Conservation (phyloP, 2,329 filamentous ascomycete species). For the Nemania bipapillata region DNA sequence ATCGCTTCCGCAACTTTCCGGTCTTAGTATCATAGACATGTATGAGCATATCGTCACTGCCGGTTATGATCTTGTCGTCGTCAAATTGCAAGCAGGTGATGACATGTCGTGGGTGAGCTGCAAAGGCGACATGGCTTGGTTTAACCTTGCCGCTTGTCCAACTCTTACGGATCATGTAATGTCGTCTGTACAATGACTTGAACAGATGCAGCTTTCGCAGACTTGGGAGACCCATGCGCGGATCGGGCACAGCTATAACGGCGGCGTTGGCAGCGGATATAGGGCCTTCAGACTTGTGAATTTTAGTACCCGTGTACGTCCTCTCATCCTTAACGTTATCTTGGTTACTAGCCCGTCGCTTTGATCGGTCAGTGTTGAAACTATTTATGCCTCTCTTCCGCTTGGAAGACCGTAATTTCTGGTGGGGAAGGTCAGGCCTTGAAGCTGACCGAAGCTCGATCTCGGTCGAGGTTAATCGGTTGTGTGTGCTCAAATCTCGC, state of each 20-base stretch:
- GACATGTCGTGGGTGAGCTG: conserved; percentile 94
- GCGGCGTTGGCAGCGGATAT: conserved; percentile 87
- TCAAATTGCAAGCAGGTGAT: conserved; percentile 98
- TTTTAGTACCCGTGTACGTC: conserved; percentile 55
- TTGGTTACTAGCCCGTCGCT: conserved; percentile 64
- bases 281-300: conserved; percentile 78
- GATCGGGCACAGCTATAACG: conserved; percentile 82
- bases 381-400: conserved; percentile 65
- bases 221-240: conserved; percentile 79
- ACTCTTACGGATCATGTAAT: conserved; percentile 87
- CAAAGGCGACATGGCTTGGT: conserved; percentile 91
- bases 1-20: conserved; percentile 80
- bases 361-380: conserved; percentile 62
- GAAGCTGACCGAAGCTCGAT: conserved; percentile 60
- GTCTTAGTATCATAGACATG: conserved; percentile 98
- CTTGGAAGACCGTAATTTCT: conserved; percentile 64
- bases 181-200: conserved; percentile 94
- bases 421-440: conserved; percentile 57
- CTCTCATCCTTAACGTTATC: conserved; percentile 60
- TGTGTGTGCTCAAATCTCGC: conserved; percentile 75
- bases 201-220: conserved; percentile 88
- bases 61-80: conserved; percentile 96
- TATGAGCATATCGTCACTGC: conserved; percentile 96
- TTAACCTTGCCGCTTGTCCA: conserved; percentile 90
- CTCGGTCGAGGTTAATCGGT: conserved; percentile 64